A percentile compares a stretch with the other conserved stretches of the same genome.
phyloP scores from a whole-genome alignment of 345 rosid species.

The Corchorus capsularis region DNA sequence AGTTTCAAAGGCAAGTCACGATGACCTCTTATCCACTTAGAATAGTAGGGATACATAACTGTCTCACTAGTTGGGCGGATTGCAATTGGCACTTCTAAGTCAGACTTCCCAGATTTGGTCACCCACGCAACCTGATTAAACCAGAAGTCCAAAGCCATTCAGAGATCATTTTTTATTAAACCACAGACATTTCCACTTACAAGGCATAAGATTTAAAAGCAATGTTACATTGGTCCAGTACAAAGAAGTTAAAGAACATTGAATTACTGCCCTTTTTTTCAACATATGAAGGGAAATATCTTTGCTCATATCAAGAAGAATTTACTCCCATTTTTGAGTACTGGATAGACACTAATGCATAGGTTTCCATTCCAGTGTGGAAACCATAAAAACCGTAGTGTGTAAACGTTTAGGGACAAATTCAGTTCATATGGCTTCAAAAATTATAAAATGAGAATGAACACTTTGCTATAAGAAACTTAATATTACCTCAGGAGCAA shows the following conservation, averaged over 20 bases:
- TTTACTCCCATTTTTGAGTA: not conserved
- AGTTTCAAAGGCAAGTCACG: conserved; percentile 94
- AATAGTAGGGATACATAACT: conserved; percentile 94
- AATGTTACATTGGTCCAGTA: not conserved
- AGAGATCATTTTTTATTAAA: conserved; percentile 1
- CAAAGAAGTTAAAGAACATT: not conserved
- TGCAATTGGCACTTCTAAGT: conserved; percentile 89
- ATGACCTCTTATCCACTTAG: conserved; percentile 98
- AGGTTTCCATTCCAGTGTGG: not conserved
- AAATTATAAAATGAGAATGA: not conserved
- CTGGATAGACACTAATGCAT: not conserved
- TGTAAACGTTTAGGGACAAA: not conserved
- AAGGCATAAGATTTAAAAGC: not conserved
- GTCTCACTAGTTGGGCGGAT: conserved; percentile 99
- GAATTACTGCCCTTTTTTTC: not conserved
- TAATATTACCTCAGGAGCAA: conserved; percentile 87
- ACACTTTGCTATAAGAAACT: not conserved
- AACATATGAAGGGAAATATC: not conserved
- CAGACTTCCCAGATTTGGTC: conserved; percentile 87
- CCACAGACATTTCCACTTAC: not conserved
- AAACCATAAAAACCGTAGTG: not conserved
- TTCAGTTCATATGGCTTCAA: not conserved
- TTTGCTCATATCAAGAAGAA: not conserved
- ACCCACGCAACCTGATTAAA: conserved; percentile 92
- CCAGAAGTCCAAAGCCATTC: not conserved